A percentile compares a stretch with the other conserved stretches of the same genome.
phyloP scores from a whole-genome alignment of 1,139 yeast species.

The Sugiyamaella neomexicana region DNA sequence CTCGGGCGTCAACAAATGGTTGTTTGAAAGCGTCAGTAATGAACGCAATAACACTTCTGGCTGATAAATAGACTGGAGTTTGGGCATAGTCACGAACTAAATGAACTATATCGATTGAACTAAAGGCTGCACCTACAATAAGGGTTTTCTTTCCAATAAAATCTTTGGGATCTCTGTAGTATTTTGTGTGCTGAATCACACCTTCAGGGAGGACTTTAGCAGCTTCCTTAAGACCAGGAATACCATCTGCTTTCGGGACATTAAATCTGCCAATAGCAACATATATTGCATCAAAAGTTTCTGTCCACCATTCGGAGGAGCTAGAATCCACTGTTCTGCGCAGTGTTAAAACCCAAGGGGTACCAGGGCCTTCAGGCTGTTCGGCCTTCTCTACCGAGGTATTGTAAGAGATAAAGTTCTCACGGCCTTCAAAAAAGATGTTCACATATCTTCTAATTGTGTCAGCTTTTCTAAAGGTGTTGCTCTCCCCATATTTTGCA shows the following conservation, averaged over 20 bases:
- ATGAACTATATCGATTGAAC: conserved; percentile 24
- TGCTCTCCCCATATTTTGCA: conserved; percentile 18
- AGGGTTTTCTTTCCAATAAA: conserved; percentile 21
- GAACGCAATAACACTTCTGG: conserved; percentile 21
- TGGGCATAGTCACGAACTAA: conserved; percentile 19
- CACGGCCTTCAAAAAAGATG: conserved; percentile 18
- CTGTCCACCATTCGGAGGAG: conserved; percentile 31
- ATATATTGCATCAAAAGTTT: conserved; percentile 52
- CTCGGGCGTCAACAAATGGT: conserved; percentile 31
- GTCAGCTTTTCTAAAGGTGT: conserved; percentile 20
- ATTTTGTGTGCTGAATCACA: conserved; percentile 20
- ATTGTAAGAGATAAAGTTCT: conserved; percentile 16
- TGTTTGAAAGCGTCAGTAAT: conserved; percentile 27
- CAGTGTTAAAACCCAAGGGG: conserved; percentile 48
- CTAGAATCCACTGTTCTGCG: neutral
- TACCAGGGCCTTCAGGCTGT: conserved; percentile 25
- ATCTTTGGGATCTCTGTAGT: conserved; percentile 17
- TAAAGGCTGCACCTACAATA: conserved; percentile 24
- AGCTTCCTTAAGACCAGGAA: conserved; percentile 49
- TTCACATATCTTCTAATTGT: conserved; percentile 17
- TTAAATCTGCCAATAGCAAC: conserved; percentile 56
- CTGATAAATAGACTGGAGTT: conserved; percentile 29
- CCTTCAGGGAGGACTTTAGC: conserved; percentile 16
- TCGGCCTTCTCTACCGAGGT: conserved; percentile 22
- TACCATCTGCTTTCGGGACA: conserved; percentile 52